A percentile compares a stretch with the other conserved stretches of the same genome.
Conservation (phyloP, 306 rosid genomes). For the Mimosa pudica region DNA sequence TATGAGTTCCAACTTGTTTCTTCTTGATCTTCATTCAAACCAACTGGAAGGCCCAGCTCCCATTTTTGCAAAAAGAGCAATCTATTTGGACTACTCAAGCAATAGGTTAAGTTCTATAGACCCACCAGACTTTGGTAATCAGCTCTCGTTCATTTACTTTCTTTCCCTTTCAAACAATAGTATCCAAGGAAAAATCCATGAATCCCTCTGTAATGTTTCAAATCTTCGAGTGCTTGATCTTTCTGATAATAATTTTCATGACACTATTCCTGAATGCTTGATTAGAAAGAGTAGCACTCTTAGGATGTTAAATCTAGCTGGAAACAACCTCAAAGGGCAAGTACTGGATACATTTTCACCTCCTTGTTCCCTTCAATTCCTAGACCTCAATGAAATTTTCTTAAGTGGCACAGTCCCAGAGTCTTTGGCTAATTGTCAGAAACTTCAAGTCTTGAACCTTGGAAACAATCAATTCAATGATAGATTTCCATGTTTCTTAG, state of each 20-base stretch:
- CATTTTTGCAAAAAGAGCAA: not conserved
- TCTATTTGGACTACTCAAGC: constrained; percentile 43
- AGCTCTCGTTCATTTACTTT: not conserved
- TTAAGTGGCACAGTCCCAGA: not conserved
- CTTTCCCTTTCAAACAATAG: constrained; percentile 31
- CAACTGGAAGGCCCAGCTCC: constrained; percentile 40
- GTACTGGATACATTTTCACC: constrained; percentile 19
- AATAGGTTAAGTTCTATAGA: constrained; percentile 41
- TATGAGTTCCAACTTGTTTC: not conserved
- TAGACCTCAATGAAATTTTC: constrained; percentile 28
- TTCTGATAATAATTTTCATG: constrained; percentile 33
- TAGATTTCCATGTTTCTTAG: not conserved
- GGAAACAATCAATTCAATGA: not conserved
- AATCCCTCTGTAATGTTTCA: constrained; percentile 25
- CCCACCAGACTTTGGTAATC: constrained; percentile 24
- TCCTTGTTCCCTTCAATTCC: constrained; percentile 25
- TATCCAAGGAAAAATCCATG: constrained; percentile 23
- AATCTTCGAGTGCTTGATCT: constrained; percentile 42
- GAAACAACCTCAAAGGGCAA: constrained; percentile 30
- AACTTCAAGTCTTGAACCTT: not conserved
- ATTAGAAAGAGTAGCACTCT: not conserved
- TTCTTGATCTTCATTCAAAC: constrained; percentile 53
- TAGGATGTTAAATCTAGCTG: constrained; percentile 21
- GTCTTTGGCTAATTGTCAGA: not conserved
- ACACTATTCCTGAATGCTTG: constrained; percentile 38